Evolutionary conservation across 2,329 filamentous ascomycete species (phyloP).

Genomic region (Diaporthe sp.): DNA sequence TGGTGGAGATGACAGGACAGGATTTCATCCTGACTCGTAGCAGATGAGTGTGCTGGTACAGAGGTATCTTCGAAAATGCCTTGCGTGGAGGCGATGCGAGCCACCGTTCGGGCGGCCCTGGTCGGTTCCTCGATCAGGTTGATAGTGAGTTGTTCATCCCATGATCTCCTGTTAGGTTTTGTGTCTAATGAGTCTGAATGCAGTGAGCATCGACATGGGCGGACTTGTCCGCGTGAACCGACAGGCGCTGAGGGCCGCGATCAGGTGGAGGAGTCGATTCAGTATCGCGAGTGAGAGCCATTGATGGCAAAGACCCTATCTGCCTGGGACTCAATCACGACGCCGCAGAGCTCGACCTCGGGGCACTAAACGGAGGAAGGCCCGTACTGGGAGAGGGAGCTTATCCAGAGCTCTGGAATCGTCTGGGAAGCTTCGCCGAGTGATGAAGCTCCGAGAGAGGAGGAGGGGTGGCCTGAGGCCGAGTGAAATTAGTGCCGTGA

Average conservation of each 20-base stretch:
- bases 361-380: too few relatives aligned
- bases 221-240: not conserved
- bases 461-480: too few relatives aligned
- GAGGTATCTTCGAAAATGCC: too few relatives aligned
- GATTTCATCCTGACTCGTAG: too few relatives aligned
- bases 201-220: not conserved
- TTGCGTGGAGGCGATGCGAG: not conserved
- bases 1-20: too few relatives aligned
- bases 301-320: conserved; percentile 59
- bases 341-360: not conserved
- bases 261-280: conserved; percentile 81
- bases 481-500: too few relatives aligned
- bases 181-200: not conserved
- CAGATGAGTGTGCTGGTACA: too few relatives aligned
- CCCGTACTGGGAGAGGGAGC: not conserved
- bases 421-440: too few relatives aligned
- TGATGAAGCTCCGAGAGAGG: too few relatives aligned
- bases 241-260: conserved; percentile 87
- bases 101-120: not conserved
- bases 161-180: not conserved
- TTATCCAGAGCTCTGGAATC: not conserved
- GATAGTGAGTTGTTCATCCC: not conserved
- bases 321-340: not conserved
- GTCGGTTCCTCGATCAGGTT: not conserved
- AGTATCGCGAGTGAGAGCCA: conserved; percentile 90